phyloP scores from a whole-genome alignment of 805 yeast genomes.

The Yarrowia alimentaria region DNA sequence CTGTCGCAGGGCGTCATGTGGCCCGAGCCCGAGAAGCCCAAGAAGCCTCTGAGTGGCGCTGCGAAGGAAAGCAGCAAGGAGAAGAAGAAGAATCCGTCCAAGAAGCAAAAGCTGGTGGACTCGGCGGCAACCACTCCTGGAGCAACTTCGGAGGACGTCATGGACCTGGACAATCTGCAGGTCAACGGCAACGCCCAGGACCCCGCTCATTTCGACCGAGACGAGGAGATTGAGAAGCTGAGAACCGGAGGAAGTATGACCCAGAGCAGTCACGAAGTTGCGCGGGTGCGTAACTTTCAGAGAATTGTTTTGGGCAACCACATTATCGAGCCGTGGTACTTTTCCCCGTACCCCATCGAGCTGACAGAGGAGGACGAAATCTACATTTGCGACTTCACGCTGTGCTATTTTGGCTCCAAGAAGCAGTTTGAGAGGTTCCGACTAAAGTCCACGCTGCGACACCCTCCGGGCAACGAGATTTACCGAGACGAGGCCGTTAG shows the following conservation, averaged over 20 bases:
- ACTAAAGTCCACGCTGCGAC: constrained; percentile 79
- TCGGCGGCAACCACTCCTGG: constrained; percentile 31
- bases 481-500: constrained; percentile 90
- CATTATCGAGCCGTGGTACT: constrained; percentile 98
- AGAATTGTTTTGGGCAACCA: constrained; percentile 82
- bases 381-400: constrained; percentile 86
- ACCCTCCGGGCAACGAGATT: constrained; percentile 98
- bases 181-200: constrained; percentile 68
- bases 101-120: constrained; percentile 33
- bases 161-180: constrained; percentile 80
- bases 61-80: constrained; percentile 35
- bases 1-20: constrained; percentile 63
- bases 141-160: constrained; percentile 52
- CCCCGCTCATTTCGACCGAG: constrained; percentile 74
- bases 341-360: constrained; percentile 95
- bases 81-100: constrained; percentile 31
- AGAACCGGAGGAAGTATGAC: constrained; percentile 98
- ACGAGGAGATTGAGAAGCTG: constrained; percentile 87
- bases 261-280: constrained; percentile 78
- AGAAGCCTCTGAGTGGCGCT: constrained; percentile 43
- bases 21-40: constrained; percentile 58
- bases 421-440: constrained; percentile 93
- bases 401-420: constrained; percentile 81
- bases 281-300: constrained; percentile 81
- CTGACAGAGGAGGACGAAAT: constrained; percentile 87